Evolutionary conservation across 306 rosid genomes (phyloP).

Genomic region (Aeschynomene evenia): DNA sequence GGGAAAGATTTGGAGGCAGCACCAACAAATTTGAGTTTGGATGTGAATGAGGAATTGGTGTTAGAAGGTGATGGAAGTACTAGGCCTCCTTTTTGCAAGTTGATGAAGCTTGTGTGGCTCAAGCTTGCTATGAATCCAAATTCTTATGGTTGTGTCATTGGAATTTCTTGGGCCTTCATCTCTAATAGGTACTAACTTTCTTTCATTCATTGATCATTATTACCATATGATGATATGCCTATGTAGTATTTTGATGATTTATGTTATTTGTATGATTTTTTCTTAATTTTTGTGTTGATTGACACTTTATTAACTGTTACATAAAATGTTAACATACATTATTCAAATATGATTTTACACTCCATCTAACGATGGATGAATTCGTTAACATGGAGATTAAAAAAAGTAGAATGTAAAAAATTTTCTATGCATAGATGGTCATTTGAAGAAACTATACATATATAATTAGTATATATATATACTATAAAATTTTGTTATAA

Average conservation of each 20-base stretch:
- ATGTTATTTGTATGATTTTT: too few species aligned
- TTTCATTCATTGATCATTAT: neutral
- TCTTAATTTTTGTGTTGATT: too few species aligned
- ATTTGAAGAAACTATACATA: too few species aligned
- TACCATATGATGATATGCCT: neutral
- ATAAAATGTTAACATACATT: too few species aligned
- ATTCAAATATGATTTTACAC: too few species aligned
- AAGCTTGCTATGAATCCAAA: slow-evolving; percentile 79
- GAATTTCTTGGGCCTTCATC: slow-evolving; percentile 79
- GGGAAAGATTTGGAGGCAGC: slow-evolving; percentile 57
- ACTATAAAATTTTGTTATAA: too few species aligned
- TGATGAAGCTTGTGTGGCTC: slow-evolving; percentile 72
- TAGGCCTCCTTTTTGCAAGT: slow-evolving; percentile 46
- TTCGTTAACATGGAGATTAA: too few species aligned
- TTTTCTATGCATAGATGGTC: too few species aligned
- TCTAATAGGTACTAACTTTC: slow-evolving; percentile 55
- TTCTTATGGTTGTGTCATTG: slow-evolving; percentile 74
- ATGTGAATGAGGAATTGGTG: neutral
- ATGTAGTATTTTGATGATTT: neutral
- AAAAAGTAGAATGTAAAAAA: too few species aligned
- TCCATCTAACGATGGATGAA: too few species aligned
- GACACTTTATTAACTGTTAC: too few species aligned
- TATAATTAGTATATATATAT: too few species aligned
- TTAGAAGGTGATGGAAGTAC: neutral
- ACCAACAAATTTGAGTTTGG: neutral